These are phyloP conservation scores for Tricholoma sp. DNA, from an alignment of 768 basidiomycete species.

Conservation along the genomic window DNA sequence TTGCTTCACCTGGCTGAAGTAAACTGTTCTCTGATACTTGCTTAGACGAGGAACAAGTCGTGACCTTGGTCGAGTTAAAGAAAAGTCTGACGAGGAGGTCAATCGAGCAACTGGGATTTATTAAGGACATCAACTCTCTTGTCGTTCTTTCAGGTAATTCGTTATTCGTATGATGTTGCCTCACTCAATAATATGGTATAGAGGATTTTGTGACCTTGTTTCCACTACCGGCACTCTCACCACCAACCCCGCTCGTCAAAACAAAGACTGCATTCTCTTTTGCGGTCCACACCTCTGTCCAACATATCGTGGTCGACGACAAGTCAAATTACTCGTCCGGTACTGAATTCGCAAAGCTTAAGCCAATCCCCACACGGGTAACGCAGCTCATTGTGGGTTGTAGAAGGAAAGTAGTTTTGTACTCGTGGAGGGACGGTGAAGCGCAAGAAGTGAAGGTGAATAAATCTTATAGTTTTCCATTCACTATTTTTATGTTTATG, in stretches of 20 bases:
- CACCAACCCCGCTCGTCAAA: slow-evolving; percentile 66
- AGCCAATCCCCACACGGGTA: slow-evolving; percentile 59
- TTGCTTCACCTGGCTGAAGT: background rate
- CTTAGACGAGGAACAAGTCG: slow-evolving; percentile 26
- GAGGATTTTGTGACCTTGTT: slow-evolving; percentile 73
- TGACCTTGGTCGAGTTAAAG: slow-evolving; percentile 57
- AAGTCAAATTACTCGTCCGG: slow-evolving; percentile 16
- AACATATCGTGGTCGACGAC: slow-evolving; percentile 31
- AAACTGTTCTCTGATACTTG: background rate
- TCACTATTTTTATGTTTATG: background rate
- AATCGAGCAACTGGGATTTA: slow-evolving; percentile 84
- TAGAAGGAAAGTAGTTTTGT: slow-evolving; percentile 76
- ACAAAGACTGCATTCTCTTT: slow-evolving; percentile 84
- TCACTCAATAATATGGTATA: slow-evolving; percentile 23
- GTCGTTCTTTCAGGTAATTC: slow-evolving; percentile 75
- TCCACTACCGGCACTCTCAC: slow-evolving; percentile 67
- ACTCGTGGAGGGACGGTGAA: slow-evolving; percentile 84
- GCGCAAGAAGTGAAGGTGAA: slow-evolving; percentile 62
- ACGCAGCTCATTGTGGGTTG: slow-evolving; percentile 84
- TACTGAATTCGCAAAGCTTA: slow-evolving; percentile 27
- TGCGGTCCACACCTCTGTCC: slow-evolving; percentile 59
- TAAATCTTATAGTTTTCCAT: background rate
- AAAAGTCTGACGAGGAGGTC: slow-evolving; percentile 58
- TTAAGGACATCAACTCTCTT: slow-evolving; percentile 83
- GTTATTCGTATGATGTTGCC: background rate